phyloP scores from a whole-genome alignment of 176 grass and related monocot species.

The Luzula sylvatica region DNA sequence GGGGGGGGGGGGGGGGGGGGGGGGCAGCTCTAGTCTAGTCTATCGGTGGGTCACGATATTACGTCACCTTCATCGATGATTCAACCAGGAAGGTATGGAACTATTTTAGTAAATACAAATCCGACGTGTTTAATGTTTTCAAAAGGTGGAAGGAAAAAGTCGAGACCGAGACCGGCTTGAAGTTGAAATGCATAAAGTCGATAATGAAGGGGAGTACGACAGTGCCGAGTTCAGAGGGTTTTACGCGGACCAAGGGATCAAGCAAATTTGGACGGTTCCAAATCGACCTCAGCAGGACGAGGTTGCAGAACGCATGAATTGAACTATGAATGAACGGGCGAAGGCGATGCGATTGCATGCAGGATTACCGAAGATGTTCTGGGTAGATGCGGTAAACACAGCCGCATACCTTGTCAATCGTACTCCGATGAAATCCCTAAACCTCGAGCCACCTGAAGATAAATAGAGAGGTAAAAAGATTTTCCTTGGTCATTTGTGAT shows the following conservation, averaged over 20 bases:
- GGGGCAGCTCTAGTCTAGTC: not conserved
- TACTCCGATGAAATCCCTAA: not conserved
- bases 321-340: not conserved
- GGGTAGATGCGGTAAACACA: not conserved
- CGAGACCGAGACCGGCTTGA: not conserved
- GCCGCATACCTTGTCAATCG: not conserved
- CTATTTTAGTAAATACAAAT: not conserved
- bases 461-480: not conserved
- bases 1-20: not conserved
- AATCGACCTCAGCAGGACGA: not conserved
- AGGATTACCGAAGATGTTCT: not conserved
- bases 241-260: not conserved
- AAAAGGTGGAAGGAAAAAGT: not conserved
- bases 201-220: not conserved
- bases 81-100: not conserved
- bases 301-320: not conserved
- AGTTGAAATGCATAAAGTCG: not conserved
- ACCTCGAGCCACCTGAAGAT: not conserved
- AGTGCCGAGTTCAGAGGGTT: not conserved
- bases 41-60: not conserved
- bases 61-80: conserved; percentile 14
- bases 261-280: not conserved
- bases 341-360: not conserved
- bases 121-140: not conserved
- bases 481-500: not conserved